Percentiles rank a stretch among this genome's conserved stretches.
Evolutionary conservation across 352 stramenopile genomes (phyloP).

Genomic region (Saprolegnia diclina): DNA sequence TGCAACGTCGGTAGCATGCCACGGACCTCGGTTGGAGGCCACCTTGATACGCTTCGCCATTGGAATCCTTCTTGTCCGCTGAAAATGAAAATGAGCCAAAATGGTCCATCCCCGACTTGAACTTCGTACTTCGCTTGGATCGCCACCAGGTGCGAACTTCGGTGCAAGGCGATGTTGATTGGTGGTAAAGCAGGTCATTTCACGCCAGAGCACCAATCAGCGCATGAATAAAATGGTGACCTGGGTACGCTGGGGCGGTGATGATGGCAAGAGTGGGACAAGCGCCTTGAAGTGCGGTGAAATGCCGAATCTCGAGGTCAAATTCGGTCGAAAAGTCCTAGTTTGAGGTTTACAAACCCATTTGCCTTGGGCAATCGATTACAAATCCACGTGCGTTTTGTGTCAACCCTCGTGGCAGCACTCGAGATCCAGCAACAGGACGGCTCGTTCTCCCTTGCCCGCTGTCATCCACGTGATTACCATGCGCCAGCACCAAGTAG

Average conservation of each 20-base stretch:
- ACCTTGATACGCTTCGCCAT: slow-evolving; percentile 22
- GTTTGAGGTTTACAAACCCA: slow-evolving; percentile 2
- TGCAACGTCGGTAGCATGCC: background rate
- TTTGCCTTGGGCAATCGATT: background rate
- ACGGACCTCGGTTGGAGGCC: slow-evolving; percentile 11
- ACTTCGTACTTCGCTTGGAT: slow-evolving; percentile 19
- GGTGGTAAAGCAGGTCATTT: slow-evolving; percentile 7
- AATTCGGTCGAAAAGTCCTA: background rate
- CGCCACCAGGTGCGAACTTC: background rate
- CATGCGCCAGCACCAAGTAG: too few species aligned
- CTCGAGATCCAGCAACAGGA: too few species aligned
- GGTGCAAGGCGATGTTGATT: background rate
- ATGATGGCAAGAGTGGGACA: background rate
- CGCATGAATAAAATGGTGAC: slow-evolving; percentile 11
- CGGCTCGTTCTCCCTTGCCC: too few species aligned
- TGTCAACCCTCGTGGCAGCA: too few species aligned
- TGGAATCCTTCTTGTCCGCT: background rate
- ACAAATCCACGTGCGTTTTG: background rate
- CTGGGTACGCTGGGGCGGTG: background rate
- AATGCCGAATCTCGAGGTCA: background rate
- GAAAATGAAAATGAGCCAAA: slow-evolving; percentile 12
- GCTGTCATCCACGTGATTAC: too few species aligned
- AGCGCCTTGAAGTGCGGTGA: background rate
- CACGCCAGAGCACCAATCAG: background rate
- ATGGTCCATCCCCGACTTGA: background rate